phyloP scores from a whole-genome alignment of 1,284 basidiomycete genomes.

The Abortiporus biennis region DNA sequence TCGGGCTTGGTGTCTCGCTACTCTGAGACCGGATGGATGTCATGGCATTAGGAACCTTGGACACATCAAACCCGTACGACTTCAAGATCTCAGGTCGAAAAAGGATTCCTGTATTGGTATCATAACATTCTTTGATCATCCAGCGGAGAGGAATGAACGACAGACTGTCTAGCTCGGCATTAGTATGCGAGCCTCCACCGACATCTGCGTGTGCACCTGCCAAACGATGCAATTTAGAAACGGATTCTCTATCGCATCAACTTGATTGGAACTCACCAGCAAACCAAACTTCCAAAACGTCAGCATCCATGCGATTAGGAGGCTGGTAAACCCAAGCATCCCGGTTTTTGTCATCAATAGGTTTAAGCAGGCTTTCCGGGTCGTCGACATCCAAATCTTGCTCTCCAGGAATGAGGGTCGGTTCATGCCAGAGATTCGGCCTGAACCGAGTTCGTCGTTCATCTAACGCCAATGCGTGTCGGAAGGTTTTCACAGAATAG shows the following conservation, averaged over 20 bases:
- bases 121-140: conserved; percentile 54
- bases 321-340: neutral
- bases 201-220: conserved; percentile 26
- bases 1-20: too few relatives aligned
- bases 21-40: too few relatives aligned
- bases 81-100: too few relatives aligned
- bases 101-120: conserved; percentile 18
- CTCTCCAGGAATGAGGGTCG: neutral
- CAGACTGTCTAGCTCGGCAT: conserved; percentile 39
- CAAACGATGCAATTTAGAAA: neutral
- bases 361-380: neutral
- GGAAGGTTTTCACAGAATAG: conserved; percentile 15
- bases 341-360: neutral
- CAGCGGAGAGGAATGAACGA: conserved; percentile 51
- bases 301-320: conserved; percentile 8
- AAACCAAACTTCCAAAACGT: conserved; percentile 25
- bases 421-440: conserved; percentile 21
- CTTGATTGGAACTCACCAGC: conserved; percentile 12
- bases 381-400: conserved; percentile 26
- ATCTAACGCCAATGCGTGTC: conserved; percentile 34
- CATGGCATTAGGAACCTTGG: too few relatives aligned
- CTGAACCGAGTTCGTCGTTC: conserved; percentile 32
- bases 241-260: conserved; percentile 14
- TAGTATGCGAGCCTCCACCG: conserved; percentile 41
- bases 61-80: too few relatives aligned